phyloP scores from a whole-genome alignment of 2,329 filamentous ascomycete genomes.

The Trichophyton benhamiae region DNA sequence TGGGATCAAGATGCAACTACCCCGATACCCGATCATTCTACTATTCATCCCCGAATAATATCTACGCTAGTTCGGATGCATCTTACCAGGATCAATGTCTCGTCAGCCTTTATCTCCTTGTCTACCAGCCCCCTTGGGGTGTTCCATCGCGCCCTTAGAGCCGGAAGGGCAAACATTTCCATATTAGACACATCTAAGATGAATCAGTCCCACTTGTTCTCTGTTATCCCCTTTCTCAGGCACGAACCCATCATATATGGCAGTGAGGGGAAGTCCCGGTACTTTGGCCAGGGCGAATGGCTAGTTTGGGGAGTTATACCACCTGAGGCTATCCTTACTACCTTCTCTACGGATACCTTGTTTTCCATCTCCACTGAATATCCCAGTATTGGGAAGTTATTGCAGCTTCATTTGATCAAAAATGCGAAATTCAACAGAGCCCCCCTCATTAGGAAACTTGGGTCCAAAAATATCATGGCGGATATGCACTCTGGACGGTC shows the following conservation, averaged over 20 bases:
- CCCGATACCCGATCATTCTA: constrained; percentile 10
- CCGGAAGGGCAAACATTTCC: constrained; percentile 17
- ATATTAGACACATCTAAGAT: constrained; percentile 21
- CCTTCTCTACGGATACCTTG: constrained; percentile 18
- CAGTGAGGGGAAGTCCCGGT: constrained; percentile 14
- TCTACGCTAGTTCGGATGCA: constrained; percentile 17
- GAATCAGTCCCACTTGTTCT: neutral
- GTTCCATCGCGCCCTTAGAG: constrained; percentile 22
- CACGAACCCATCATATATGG: constrained; percentile 6
- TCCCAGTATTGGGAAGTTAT: constrained; percentile 16
- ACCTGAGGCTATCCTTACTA: constrained; percentile 19
- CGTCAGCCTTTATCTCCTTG: constrained; percentile 26
- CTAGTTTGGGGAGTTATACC: constrained; percentile 25
- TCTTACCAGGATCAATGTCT: constrained; percentile 14
- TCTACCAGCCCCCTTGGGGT: constrained; percentile 19
- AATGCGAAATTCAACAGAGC: neutral
- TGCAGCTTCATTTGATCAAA: constrained; percentile 19
- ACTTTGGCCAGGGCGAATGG: constrained; percentile 23
- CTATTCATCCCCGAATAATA: constrained; percentile 15
- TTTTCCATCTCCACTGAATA: constrained; percentile 12
- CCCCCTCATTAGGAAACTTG: constrained; percentile 9
- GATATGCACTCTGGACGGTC: constrained; percentile 14
- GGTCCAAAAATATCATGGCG: constrained; percentile 10
- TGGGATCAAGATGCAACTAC: constrained; percentile 13
- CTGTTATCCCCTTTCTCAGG: neutral